Conservation (phyloP, 2,329 filamentous ascomycete genomes). For the Paraphaeosphaeria minitans region DNA sequence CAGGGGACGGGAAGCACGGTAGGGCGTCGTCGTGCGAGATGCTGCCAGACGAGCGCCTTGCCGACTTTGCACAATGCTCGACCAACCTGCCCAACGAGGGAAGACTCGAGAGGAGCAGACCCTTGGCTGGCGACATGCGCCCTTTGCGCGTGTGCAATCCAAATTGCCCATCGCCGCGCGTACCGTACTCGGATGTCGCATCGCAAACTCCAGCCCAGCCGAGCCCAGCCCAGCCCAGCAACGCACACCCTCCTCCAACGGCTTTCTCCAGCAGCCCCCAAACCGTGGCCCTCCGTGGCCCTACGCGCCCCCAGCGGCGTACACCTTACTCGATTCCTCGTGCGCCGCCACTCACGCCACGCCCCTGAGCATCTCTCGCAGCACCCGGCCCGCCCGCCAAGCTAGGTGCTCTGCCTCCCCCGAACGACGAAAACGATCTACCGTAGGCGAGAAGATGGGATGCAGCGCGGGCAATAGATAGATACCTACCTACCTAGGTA, state of each 20-base stretch:
- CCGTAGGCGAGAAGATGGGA: constrained; percentile 1
- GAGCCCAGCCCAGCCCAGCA: no score
- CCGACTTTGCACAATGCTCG: constrained; percentile 2
- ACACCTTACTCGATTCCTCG: background rate
- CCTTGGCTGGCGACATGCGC: background rate
- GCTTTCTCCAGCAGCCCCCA: constrained; percentile 8
- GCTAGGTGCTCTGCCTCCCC: background rate
- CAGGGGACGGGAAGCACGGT: background rate
- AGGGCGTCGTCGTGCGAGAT: background rate
- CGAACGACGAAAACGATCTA: background rate
- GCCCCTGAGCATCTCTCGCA: background rate
- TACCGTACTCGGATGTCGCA: no score
- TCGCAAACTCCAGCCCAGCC: no score
- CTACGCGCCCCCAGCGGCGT: constrained; percentile 1
- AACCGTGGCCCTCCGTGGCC: background rate
- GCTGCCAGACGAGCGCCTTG: background rate
- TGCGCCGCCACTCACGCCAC: background rate
- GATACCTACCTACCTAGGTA: no score
- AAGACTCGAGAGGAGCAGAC: background rate
- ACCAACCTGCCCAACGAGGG: background rate
- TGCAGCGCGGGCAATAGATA: background rate
- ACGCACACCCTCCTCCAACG: background rate
- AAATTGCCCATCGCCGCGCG: no score
- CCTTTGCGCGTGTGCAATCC: background rate
- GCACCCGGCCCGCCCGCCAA: background rate